phyloP scores from a whole-genome alignment of 805 yeast species.

The Priceomyces carsonii region DNA sequence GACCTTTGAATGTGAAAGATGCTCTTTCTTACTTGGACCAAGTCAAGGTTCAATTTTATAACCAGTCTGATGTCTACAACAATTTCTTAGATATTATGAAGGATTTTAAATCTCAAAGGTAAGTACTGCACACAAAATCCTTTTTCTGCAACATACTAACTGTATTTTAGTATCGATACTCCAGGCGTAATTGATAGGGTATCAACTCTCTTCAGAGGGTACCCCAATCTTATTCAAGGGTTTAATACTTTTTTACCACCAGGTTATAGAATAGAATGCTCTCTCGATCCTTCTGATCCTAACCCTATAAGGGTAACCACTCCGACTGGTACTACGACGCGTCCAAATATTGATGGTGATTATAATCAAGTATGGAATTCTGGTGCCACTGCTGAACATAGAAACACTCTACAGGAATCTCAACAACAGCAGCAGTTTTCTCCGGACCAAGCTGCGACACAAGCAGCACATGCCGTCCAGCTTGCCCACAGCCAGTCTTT shows the following conservation, averaged over 20 bases:
- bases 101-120: constrained; percentile 93
- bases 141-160: constrained; percentile 13
- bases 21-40: constrained; percentile 94
- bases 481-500: constrained; percentile 4
- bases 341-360: constrained; percentile 50
- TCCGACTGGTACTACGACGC: constrained; percentile 84
- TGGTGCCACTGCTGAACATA: constrained; percentile 23
- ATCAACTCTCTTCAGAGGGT: constrained; percentile 86
- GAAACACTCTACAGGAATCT: constrained; percentile 8
- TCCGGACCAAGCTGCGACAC: constrained; percentile 6
- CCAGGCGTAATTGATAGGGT: constrained; percentile 98
- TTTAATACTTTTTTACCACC: constrained; percentile 97
- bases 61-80: constrained; percentile 94
- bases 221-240: constrained; percentile 92
- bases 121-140: constrained; percentile 22
- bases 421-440: constrained; percentile 8
- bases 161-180: constrained; percentile 68
- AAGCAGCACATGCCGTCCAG: constrained; percentile 9
- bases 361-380: constrained; percentile 26
- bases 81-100: constrained; percentile 97
- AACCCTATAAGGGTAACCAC: constrained; percentile 93
- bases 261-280: constrained; percentile 92
- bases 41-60: constrained; percentile 87
- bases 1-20: constrained; percentile 93
- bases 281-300: constrained; percentile 84